These are phyloP conservation scores for Chamaenerion angustifolium DNA, from an alignment of 345 rosid species.

Conservation along the genomic window DNA sequence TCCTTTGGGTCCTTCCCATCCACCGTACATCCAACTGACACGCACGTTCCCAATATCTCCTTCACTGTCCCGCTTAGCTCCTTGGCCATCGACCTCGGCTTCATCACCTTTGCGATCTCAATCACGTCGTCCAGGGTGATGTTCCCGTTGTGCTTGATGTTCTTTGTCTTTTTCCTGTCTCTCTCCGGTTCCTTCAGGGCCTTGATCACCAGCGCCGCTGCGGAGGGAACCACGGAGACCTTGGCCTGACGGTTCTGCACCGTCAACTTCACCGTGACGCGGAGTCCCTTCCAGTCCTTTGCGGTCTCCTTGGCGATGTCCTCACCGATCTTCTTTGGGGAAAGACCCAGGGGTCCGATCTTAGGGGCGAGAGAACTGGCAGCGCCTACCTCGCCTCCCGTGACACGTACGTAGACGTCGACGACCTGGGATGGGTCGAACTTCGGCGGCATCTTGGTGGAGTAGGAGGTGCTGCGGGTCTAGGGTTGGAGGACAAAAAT, in stretches of 20 bases:
- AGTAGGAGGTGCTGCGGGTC: not conserved
- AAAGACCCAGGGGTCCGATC: constrained; percentile 65
- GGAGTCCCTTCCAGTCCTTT: constrained; percentile 53
- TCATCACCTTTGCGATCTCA: constrained; percentile 60
- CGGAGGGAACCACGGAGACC: constrained; percentile 62
- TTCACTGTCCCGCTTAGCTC: constrained; percentile 49
- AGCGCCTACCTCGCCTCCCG: constrained; percentile 46
- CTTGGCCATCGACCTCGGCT: constrained; percentile 57
- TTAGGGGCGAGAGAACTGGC: constrained; percentile 53
- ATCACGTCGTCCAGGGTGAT: constrained; percentile 52
- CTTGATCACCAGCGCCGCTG: constrained; percentile 64
- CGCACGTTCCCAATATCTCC: constrained; percentile 65
- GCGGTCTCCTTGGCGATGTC: constrained; percentile 47
- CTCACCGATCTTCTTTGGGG: constrained; percentile 71
- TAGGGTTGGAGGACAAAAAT: not conserved
- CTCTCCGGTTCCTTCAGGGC: constrained; percentile 66
- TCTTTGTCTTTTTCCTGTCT: constrained; percentile 57
- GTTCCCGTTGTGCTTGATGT: constrained; percentile 53
- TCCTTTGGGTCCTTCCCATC: constrained; percentile 60
- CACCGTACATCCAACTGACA: constrained; percentile 59
- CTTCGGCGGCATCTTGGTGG: constrained; percentile 30
- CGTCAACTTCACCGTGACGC: constrained; percentile 63
- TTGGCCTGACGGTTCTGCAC: constrained; percentile 77
- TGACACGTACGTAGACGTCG: constrained; percentile 36
- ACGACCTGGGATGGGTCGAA: constrained; percentile 35